Percentiles rank a stretch among this genome's conserved stretches.
These are phyloP conservation scores for Fusarium sp. DNA, from an alignment of 2,329 filamentous ascomycete species.

Conservation along the genomic window DNA sequence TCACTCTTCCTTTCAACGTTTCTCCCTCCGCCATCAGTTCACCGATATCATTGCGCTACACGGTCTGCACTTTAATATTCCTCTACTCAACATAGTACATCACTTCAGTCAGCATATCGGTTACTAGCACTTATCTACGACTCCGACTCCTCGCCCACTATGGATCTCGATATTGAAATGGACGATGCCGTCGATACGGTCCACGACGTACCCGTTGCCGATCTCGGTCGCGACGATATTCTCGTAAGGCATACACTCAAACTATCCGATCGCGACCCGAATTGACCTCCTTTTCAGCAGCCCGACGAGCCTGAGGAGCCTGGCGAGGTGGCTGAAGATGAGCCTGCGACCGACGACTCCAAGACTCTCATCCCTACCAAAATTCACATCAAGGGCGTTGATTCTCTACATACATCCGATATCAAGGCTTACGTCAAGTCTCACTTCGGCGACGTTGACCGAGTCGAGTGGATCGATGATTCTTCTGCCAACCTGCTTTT, in stretches of 20 bases:
- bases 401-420: conserved; percentile 82
- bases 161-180: conserved; percentile 81
- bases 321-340: conserved; percentile 54
- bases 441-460: conserved; percentile 70
- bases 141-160: conserved; percentile 48
- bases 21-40: neutral
- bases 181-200: conserved; percentile 64
- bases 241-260: conserved; percentile 46
- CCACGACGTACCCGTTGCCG: conserved; percentile 44
- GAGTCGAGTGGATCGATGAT: conserved; percentile 96
- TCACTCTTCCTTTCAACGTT: neutral
- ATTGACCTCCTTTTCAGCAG: conserved; percentile 46
- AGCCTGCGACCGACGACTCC: conserved; percentile 42
- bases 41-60: neutral
- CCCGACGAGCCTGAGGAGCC: conserved; percentile 53
- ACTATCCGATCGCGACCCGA: neutral
- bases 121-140: neutral
- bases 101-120: neutral
- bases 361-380: conserved; percentile 61
- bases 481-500: conserved; percentile 89
- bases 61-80: neutral
- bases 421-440: conserved; percentile 79
- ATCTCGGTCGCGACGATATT: conserved; percentile 52
- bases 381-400: conserved; percentile 85
- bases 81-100: neutral